phyloP scores from a whole-genome alignment of 1,284 basidiomycete species.

The Fistulinella staudtii region DNA sequence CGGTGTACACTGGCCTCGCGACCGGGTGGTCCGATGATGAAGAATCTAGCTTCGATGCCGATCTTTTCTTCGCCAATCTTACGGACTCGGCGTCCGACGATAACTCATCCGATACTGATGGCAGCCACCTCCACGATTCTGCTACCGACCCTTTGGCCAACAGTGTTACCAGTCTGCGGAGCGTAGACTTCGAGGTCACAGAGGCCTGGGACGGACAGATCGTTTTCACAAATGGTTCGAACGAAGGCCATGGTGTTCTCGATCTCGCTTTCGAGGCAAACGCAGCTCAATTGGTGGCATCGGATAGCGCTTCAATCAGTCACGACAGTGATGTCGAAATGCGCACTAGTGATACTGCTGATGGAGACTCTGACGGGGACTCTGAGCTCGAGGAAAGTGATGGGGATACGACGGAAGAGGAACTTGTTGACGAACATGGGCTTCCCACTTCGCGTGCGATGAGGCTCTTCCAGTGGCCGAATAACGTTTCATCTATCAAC shows the following conservation, averaged over 20 bases:
- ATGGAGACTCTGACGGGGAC: conserved; percentile 34
- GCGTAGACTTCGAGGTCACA: conserved; percentile 55
- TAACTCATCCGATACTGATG: conserved; percentile 38
- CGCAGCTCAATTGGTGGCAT: conserved; percentile 43
- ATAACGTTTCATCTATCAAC: conserved; percentile 62
- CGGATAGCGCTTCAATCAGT: conserved; percentile 36
- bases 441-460: conserved; percentile 71
- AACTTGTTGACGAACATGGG: conserved; percentile 66
- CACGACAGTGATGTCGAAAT: conserved; percentile 41
- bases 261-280: conserved; percentile 57
- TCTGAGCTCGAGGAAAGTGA: conserved; percentile 39
- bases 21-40: conserved; percentile 71
- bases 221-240: conserved; percentile 60
- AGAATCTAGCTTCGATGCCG: conserved; percentile 72
- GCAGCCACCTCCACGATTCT: conserved; percentile 26
- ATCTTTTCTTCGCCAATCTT: conserved; percentile 73
- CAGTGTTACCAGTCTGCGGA: conserved; percentile 33
- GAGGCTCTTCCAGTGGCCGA: conserved; percentile 63
- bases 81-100: conserved; percentile 45
- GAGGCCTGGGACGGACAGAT: conserved; percentile 71
- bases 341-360: conserved; percentile 36
- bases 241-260: conserved; percentile 47
- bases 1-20: conserved; percentile 53
- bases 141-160: conserved; percentile 40
- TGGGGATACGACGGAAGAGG: conserved; percentile 73